Percentiles rank a stretch among this genome's conserved stretches.
Conservation (phyloP, 2,329 filamentous ascomycete genomes). For the Didymella pomorum region DNA sequence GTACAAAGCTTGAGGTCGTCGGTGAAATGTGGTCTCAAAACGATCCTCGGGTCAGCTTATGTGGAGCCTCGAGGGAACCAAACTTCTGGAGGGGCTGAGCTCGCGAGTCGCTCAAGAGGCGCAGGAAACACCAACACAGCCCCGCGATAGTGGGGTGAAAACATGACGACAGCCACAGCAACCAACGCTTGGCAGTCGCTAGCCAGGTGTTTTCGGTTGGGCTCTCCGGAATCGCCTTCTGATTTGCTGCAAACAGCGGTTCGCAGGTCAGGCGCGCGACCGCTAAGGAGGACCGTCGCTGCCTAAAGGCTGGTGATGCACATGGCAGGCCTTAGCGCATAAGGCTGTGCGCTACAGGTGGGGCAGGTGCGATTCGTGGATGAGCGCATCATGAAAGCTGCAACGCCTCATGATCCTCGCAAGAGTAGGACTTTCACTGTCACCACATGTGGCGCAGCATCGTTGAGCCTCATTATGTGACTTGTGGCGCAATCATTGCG, state of each 20-base stretch:
- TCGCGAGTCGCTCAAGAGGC: background rate
- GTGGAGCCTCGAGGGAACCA: background rate
- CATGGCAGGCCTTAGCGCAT: constrained; percentile 1
- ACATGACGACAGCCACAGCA: constrained; percentile 17
- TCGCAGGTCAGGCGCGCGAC: constrained; percentile 21
- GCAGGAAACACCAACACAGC: constrained; percentile 7
- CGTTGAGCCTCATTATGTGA: too few species aligned
- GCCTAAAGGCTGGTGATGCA: too few species aligned
- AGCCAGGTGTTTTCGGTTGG: constrained; percentile 4
- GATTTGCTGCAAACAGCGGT: constrained; percentile 8
- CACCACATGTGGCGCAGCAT: too few species aligned
- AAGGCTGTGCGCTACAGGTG: constrained; percentile 9
- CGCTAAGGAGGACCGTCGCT: too few species aligned
- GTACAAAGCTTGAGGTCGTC: constrained; percentile 4
- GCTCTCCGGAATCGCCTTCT: background rate
- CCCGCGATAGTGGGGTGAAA: constrained; percentile 20
- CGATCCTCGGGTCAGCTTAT: constrained; percentile 5
- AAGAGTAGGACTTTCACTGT: too few species aligned
- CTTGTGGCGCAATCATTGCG: too few species aligned
- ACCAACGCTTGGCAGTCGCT: constrained; percentile 1
- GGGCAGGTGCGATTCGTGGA: too few species aligned
- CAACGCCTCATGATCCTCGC: too few species aligned
- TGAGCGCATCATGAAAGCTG: too few species aligned
- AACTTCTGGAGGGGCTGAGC: constrained; percentile 5
- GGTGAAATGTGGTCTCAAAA: constrained; percentile 4